Evolutionary conservation across 2,329 filamentous ascomycete species (phyloP).

Genomic region (Aphanoascus verrucosus): DNA sequence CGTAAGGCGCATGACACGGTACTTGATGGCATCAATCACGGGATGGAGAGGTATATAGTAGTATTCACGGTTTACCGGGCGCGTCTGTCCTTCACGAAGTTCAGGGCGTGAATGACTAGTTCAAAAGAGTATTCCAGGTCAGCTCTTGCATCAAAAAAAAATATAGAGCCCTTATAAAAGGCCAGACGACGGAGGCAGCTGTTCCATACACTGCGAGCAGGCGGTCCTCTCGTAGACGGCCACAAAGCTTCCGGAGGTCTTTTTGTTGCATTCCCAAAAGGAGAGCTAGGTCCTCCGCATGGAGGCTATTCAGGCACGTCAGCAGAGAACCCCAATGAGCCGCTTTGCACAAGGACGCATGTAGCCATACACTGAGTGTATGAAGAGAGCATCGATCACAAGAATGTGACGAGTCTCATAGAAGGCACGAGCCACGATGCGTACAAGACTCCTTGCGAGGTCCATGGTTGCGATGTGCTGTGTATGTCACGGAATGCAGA

Average conservation of each 20-base stretch:
- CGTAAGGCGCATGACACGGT: constrained; percentile 76
- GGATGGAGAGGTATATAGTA: constrained; percentile 95
- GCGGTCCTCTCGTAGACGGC: constrained; percentile 72
- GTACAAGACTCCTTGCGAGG: constrained; percentile 66
- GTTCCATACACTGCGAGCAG: constrained; percentile 63
- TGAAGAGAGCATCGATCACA: constrained; percentile 67
- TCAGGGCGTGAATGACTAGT: constrained; percentile 62
- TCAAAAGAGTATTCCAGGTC: constrained; percentile 12
- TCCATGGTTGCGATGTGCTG: constrained; percentile 41
- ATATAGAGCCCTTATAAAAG: not conserved
- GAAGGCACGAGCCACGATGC: constrained; percentile 76
- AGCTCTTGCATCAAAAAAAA: constrained; percentile 11
- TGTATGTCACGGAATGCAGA: not conserved
- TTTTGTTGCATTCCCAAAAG: constrained; percentile 85
- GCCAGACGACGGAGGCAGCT: constrained; percentile 2
- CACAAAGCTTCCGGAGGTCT: constrained; percentile 80
- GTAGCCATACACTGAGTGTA: constrained; percentile 54
- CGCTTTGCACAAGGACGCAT: constrained; percentile 13
- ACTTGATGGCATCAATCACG: constrained; percentile 93
- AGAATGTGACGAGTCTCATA: constrained; percentile 77
- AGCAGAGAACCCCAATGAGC: constrained; percentile 10
- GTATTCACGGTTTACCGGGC: constrained; percentile 78
- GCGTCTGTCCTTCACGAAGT: constrained; percentile 66
- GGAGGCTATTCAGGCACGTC: constrained; percentile 43
- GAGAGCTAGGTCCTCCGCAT: constrained; percentile 77